These are phyloP conservation scores for Trifolium dubium DNA, from an alignment of 306 rosid genomes.

Conservation along the genomic window DNA sequence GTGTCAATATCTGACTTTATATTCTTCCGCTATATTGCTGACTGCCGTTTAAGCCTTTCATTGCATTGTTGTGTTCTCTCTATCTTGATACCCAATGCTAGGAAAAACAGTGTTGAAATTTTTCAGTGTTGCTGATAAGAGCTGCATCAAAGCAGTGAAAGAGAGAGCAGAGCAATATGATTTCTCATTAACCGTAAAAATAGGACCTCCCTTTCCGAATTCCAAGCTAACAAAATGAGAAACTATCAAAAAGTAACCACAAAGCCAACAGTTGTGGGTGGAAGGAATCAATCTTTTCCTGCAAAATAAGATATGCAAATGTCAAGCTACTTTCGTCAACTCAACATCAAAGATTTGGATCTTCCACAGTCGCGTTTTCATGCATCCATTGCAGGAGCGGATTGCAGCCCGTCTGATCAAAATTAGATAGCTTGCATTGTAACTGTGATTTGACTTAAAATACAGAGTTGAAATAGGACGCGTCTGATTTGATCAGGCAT, in stretches of 20 bases:
- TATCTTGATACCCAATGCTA: neutral
- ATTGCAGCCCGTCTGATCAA: neutral
- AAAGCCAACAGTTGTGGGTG: slow-evolving; percentile 35
- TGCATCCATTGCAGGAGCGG: neutral
- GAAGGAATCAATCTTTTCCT: slow-evolving; percentile 43
- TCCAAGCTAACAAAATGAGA: slow-evolving; percentile 1
- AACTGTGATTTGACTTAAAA: neutral
- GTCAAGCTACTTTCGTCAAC: slow-evolving; percentile 33
- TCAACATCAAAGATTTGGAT: neutral
- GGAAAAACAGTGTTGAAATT: neutral
- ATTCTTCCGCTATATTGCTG: neutral
- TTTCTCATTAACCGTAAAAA: slow-evolving; percentile 25
- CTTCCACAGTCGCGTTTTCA: neutral
- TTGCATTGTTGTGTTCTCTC: neutral
- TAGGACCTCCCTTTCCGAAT: slow-evolving; percentile 16
- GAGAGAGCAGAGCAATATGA: slow-evolving; percentile 1
- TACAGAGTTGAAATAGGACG: neutral
- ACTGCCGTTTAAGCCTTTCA: neutral
- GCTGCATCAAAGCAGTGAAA: neutral
- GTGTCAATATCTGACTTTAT: neutral
- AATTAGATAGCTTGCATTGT: neutral
- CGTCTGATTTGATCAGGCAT: neutral
- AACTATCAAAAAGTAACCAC: slow-evolving; percentile 31
- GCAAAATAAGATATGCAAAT: slow-evolving; percentile 42
- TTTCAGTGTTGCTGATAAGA: neutral